Conservation (phyloP, 1,284 basidiomycete species). For the Peniophora sp. region DNA sequence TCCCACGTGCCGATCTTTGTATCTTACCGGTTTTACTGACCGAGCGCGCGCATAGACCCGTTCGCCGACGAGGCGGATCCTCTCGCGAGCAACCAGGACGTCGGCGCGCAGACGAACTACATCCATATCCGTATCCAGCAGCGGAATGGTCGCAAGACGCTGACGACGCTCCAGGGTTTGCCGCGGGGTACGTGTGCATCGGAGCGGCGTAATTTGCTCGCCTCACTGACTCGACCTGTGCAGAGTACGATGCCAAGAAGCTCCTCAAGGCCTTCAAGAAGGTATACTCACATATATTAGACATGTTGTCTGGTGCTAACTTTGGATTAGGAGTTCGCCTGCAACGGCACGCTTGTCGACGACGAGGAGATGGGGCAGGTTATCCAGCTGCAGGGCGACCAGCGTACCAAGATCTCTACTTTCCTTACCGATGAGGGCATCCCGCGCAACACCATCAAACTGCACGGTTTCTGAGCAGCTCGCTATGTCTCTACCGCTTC, state of each 20-base stretch:
- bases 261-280: conserved; percentile 99
- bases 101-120: conserved; percentile 80
- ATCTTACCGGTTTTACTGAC: conserved; percentile 22
- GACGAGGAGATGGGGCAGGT: conserved; percentile 97
- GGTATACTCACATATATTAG: conserved; percentile 25
- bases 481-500: conserved; percentile 3
- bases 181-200: conserved; percentile 67
- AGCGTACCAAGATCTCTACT: conserved; percentile 83
- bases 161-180: conserved; percentile 96
- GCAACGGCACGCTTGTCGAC: conserved; percentile 96
- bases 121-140: conserved; percentile 98
- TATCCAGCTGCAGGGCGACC: conserved; percentile 99
- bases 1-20: conserved; percentile 8
- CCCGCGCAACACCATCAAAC: conserved; percentile 68
- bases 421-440: conserved; percentile 82
- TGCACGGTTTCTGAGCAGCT: conserved; percentile 72
- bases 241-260: conserved; percentile 98
- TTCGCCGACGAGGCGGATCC: conserved; percentile 88
- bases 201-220: not conserved
- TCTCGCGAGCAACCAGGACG: conserved; percentile 65
- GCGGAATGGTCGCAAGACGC: conserved; percentile 97
- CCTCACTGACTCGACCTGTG: not conserved
- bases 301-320: not conserved
- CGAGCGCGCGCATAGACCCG: conserved; percentile 58
- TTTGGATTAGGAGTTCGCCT: conserved; percentile 83